Percentiles rank a stretch among this genome's conserved stretches.
Conservation (phyloP, 2,329 filamentous ascomycete species). For the Beauveria australis region DNA sequence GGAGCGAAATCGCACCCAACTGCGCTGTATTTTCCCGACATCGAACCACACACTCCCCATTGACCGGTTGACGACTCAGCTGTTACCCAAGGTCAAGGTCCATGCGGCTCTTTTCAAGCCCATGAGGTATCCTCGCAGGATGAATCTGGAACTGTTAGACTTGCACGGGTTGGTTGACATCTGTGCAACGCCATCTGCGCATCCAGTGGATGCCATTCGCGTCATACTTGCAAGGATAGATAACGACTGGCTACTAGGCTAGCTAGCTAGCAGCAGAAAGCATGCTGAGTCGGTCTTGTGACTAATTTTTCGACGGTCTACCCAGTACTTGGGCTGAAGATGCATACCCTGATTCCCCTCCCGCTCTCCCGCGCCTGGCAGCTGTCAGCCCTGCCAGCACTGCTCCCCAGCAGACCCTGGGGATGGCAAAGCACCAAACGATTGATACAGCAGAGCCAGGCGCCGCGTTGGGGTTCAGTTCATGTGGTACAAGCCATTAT, state of each 20-base stretch:
- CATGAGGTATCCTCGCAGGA: not conserved
- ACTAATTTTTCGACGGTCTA: not conserved
- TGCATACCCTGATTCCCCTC: not conserved
- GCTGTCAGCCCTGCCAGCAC: not conserved
- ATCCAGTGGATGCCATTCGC: not conserved
- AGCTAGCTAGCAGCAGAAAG: not conserved
- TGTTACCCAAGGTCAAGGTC: not conserved
- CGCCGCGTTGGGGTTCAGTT: not conserved
- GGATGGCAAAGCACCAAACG: not conserved
- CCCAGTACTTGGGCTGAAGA: not conserved
- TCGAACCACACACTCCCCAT: not conserved
- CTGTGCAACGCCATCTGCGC: constrained; percentile 1
- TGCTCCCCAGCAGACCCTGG: not conserved
- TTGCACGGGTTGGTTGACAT: not conserved
- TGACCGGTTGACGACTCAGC: not conserved
- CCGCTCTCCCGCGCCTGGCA: not conserved
- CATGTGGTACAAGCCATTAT: not conserved
- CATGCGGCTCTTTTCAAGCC: not conserved
- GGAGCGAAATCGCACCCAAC: not conserved
- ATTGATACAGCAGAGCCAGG: not conserved
- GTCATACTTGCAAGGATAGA: constrained; percentile 3
- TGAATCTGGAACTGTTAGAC: not conserved
- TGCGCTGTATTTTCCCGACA: not conserved
- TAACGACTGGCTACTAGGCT: not conserved
- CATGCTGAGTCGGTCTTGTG: not conserved